Evolutionary conservation across 306 rosid species (phyloP), one percentile per base, ranked within the genome.

Genomic region (Rosa persica): DNA sequence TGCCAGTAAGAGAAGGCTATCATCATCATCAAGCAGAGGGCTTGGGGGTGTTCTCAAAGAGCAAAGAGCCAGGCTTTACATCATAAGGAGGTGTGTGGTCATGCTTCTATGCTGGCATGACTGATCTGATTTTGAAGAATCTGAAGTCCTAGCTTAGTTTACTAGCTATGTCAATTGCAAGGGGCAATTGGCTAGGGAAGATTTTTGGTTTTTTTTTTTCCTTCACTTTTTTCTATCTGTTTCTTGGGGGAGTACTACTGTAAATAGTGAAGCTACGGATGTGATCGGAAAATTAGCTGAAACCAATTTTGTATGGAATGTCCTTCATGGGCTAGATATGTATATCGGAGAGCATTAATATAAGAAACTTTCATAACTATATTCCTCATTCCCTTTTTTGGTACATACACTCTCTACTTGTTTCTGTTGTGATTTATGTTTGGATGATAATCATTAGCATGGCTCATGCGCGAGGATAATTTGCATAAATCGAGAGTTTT

Each of bases 91-190:
- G 77, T 94, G 98, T 83, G 98, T 94, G 64, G 95, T 94, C 84
- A 92, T 94, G 98, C 98, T 94, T 43, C 97, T 94, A 52, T 94
- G 98, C 57, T 94, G 98, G 98, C 97, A 94, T 92, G 98, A 94
- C 30, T 86, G 48, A 67, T 67, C 42, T 27, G 2, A 5, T 12
- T 44, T 3, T 58, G 52, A 40, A 10, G 4, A 16, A 34, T 8
- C 4, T 60, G 40, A 40, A 22, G 27, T 40, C 70, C 78, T 43
- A 39, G 23, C 52, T 39, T 20, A 12, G 70, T 3, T 5, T n/a
- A 49, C 12, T 44, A 71, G 42, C 38, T 48, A 2, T 68, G 36
- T 2, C 62, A 70, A 6, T 44, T 52, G 68, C 68, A 62, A 62
- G 68, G 64, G 54, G 66, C 78, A 60, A 16, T 34, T 12, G 72